Base-by-base conservation (phyloP, 2,329 filamentous ascomycete genomes). In the Cryphonectria parasitica region DNA sequence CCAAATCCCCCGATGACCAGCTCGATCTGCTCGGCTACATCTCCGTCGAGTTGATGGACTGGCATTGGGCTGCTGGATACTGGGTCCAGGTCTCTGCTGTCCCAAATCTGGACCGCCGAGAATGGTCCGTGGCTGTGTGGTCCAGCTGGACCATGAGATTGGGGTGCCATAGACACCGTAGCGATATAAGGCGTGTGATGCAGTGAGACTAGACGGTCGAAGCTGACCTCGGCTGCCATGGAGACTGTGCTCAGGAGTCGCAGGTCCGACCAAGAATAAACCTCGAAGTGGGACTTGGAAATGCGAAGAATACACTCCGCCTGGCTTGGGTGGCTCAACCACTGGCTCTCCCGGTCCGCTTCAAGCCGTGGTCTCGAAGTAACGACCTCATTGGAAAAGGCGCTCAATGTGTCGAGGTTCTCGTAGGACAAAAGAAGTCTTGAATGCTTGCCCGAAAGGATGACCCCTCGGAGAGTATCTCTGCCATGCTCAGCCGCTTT, bases 1-100 rank as follows among this genome's bases (percentile, higher is more conserved):
- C 83, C 82, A 77, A 96, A 96, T 66, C 88, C 90, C 43, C 90
- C 84, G 71, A 90, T 89, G 78, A 97, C 97, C 78, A 96, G 92
- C 79, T 89, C 90, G 75, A 95, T 45, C 3, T 90, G 73, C 31
- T 64, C 41, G 25, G 17, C 52, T 17, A 69, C 22, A n/a, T 22
- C 61, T 31, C 3, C 52, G 52, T 71, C 54, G 8, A 71, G 34
- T 31, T 17, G 41, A n/a, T 36, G 56, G 15, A 45, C 36, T 2
- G 56, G 56, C 15, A 19, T 54, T 3, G 43, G 39, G 1, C 34
- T 17, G 25, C 7, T 43, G 17, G 25, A 4, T 1, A 15, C 17
- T 43, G 6, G 28, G 22, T 65, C 43, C 43, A 49, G 19, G 7
- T 49, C 43, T 49, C 43, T 49, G 43, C 43, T 49, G 43, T 49